Percentiles rank a stretch among this genome's conserved stretches.
phyloP scores from a whole-genome alignment of 495 filamentous ascomycete genomes.

The Thermochaetoides thermophila region DNA sequence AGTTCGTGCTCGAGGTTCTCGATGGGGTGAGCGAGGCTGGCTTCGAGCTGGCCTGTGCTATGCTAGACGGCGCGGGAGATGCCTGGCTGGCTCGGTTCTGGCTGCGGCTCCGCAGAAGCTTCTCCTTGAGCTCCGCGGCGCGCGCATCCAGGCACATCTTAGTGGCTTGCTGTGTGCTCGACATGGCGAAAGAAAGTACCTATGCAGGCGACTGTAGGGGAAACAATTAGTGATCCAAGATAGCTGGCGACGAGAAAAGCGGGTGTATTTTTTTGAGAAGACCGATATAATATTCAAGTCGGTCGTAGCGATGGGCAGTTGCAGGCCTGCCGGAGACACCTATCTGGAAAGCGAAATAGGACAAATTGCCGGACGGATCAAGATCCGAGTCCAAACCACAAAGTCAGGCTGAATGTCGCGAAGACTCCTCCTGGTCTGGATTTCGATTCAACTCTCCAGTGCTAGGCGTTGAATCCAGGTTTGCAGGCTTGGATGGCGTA shows the following conservation, averaged over 20 bases:
- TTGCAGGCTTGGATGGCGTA: no score
- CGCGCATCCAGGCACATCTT: constrained; percentile 10
- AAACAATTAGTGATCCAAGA: neutral
- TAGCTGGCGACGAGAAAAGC: no score
- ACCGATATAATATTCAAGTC: neutral
- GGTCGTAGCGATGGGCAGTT: neutral
- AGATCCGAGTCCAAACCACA: no score
- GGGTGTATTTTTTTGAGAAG: neutral
- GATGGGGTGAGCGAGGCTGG: neutral
- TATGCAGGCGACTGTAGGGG: neutral
- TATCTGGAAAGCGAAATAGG: neutral
- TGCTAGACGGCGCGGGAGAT: no score
- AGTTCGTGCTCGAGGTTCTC: no score
- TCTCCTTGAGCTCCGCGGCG: constrained; percentile 15
- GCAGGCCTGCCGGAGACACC: no score
- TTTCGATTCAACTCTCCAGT: no score
- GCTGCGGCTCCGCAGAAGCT: constrained; percentile 8
- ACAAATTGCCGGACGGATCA: no score
- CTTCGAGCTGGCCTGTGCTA: neutral
- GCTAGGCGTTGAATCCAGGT: no score
- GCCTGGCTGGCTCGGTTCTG: no score
- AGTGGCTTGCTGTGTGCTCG: neutral
- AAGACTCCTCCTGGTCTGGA: no score
- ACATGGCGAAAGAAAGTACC: neutral
- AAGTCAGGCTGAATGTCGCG: no score